Evolutionary conservation across 345 rosid species (phyloP), one percentile per base, ranked within the genome.

Genomic region (Salix udensis): DNA sequence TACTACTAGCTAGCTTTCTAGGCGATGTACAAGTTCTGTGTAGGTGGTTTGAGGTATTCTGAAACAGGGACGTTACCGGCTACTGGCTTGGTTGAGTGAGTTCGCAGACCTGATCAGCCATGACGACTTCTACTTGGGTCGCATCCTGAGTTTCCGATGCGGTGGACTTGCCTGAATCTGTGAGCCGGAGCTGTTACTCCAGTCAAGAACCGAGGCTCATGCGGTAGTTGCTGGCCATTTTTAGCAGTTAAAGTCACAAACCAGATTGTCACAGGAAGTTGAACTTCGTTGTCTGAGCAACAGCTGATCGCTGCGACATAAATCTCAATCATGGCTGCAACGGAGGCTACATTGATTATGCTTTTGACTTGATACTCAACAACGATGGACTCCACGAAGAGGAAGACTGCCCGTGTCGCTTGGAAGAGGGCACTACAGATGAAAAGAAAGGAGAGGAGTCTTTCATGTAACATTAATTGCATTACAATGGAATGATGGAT

Each of bases 171-270:
- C 31, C 31, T 31, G 34, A 4, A 31, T 31, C 34, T 31, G 34
- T 31, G 34, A 31, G 4, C 34, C 34, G 34, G 34, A 31, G 34
- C 34, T 31, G 34, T 31, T 3, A 31, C 94, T 50, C 73, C 87
- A 1, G 84, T 94, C 71, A 94, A 92, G 34, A 31, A 31, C 34
- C 34, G 0, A 3, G 34, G 34, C 34, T 31, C 34, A 31, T 31
- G 34, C 4, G 85, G 96, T 88, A 87, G 92, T 78, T 88, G 92
- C 42, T 85, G 90, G 92, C 91, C 94, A 2, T 90, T 90, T 71
- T 90, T 91, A 4, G 85, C 91, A 0, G 90, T 86, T 36, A 91
- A 90, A 76, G 91, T 92, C 46, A 86, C 87, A 69, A 84, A 90
- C 85, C 83, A 88, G 82, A 90, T 87, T 12, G 89, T 87, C 2